Base-by-base conservation (phyloP, 805 yeast species). In the Candida ascalaphidarum region DNA sequence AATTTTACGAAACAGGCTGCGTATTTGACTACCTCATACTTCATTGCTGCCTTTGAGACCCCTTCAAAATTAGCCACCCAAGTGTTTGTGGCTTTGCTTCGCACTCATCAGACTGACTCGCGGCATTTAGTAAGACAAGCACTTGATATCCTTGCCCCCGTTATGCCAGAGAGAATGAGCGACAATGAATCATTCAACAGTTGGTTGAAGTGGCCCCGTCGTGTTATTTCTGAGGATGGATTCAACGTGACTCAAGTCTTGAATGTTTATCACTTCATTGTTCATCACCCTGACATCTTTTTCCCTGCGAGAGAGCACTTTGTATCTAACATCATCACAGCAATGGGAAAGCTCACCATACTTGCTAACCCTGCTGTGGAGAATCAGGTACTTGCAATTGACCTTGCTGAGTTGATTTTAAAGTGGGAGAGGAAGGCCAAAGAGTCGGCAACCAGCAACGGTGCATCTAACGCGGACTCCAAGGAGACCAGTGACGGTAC, bases 181-280 rank as follows among this genome's bases (percentile, higher is more conserved):
- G 61, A 63, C 14, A 60, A 58, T 6, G 83, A 75, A 0, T 61
- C 71, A 5, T 69, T 75, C 6, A 60, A 68, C 34, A 65, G 64
- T 30, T 92, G 97, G 97, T 71, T 92, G 28, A 88, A 83, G 40
- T 86, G 95, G 88, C 95, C 96, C 1, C 76, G 96, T 39, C 68
- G 96, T 29, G 92, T 89, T 2, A 64, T 92, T 10, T 77, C 88
- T 2, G 97, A 94, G 47, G 94, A 86, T 45, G 89, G 92, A 0
- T 81, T 78, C 47, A 85, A 76, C 43, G 86, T 85, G 3, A 74
- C 79, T 2, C 95, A 85, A 45, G 95, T 88, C 21, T 61, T 83
- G 35, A 81, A 83, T 34, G 81, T 92, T 9, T 92, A 85, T 41
- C 94, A 85, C 46, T 85, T 89, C 43, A 74, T 92, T 52, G 84